Base-by-base conservation (phyloP, 192 early-diverging fungal genomes). In the Globomyces pollinis-pini region DNA sequence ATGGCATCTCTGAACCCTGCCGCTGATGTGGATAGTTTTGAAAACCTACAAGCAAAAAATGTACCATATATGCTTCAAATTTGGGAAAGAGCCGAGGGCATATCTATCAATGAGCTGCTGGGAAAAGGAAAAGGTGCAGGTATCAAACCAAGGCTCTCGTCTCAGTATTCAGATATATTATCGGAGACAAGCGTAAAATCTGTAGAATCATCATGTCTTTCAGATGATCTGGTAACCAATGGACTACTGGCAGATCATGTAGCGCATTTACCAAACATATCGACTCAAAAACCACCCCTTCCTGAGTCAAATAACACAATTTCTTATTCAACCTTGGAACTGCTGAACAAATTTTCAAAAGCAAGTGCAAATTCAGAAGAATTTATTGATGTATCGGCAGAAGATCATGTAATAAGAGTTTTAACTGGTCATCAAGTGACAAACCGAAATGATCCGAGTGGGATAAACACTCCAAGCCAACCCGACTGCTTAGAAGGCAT, bases 11-110 rank as follows among this genome's bases (percentile, higher is more conserved):
- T n/a, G n/a, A n/a, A n/a, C n/a, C n/a, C n/a, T n/a, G n/a, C n/a
- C n/a, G n/a, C n/a, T n/a, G n/a, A n/a, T n/a, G n/a, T n/a, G n/a
- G n/a, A n/a, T n/a, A n/a, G n/a, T n/a, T n/a, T 24, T 26, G 44
- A 47, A 20, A 47, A 26, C 23, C 31, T 23, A 35, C 56, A 43
- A 16, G 28, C 59, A 5, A 57, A 61, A 18, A 76, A 76, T 55
- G 72, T 76, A n/a, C 66, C 65, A n/a, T 76, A 66, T 34, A 76
- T 76, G 75, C 60, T 76, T 11, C 58, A 74, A 15, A 41, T 76
- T 12, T 76, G 65, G 65, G 64, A 73, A 44, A 60, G 56, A 4
- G 71, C 64, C 7, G 75, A 76, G 64, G 67, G 67, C 0, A 49
- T 76, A 1, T 35, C 69, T 56, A 34, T 76, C 20, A 15, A 26